Base-by-base conservation (phyloP, 2,329 filamentous ascomycete genomes). In the Sporothrix protearum region DNA sequence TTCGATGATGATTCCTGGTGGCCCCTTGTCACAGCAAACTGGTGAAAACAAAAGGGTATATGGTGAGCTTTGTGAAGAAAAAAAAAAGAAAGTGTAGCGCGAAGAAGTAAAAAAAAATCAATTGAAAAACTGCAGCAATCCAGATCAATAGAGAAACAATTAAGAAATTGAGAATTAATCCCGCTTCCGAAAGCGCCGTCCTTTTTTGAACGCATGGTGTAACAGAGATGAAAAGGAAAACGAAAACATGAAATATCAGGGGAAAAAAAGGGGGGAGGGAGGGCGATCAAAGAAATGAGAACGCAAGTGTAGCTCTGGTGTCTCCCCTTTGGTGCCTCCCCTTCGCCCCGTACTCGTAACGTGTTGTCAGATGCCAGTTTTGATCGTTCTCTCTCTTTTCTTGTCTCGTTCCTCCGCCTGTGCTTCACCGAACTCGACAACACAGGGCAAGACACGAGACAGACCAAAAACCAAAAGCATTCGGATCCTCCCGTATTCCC, bases 81-180 rank as follows among this genome's bases (percentile, higher is more conserved):
- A 9, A 16, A 36, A 4, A 47, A 9, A 28, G 3, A 22, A 28
- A 7, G 28, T 39, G n/a, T 30, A 68, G 30, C 3, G 25, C 19
- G 1, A 28, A 19, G 3, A 19, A 30, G 4, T 59, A 45, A 45
- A 30, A 1, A 30, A 47, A 68, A 5, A 16, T 14, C 25, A 19
- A 61, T 22, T 33, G 19, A 8, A 14, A 53, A 45, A 45, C 25
- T 16, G 22, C 36, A 45, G n/a, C 19, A 68, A 36, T 10, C 10
- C 25, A 67, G 10, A 36, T 8, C 47, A 67, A 22, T n/a, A n/a
- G n/a, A n/a, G n/a, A 49, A 66, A 28, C 45, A 67, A 53, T 53
- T 16, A 55, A 64, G 22, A 71, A 28, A 72, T 72, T 72, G 59
- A 63, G 33, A 72, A 70, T 67, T 67, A 68, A 22, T 69, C 51